Conservation (phyloP, 768 basidiomycete species). For the Tulasnella sp. region DNA sequence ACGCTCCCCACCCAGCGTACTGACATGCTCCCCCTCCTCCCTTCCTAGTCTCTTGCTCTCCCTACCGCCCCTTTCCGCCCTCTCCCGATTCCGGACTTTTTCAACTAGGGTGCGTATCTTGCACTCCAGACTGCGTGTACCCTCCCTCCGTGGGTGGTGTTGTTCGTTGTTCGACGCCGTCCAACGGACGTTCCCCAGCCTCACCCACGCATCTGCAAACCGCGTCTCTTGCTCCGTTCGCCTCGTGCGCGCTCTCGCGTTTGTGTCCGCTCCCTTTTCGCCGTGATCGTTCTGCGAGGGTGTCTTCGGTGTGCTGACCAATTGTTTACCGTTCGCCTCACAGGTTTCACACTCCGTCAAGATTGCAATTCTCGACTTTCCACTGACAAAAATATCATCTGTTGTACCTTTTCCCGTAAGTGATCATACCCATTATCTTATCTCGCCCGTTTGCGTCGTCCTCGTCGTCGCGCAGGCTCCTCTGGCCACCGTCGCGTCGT, state of each 20-base stretch:
- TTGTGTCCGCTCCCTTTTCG: background rate
- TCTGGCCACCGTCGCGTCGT: background rate
- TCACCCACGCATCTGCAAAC: background rate
- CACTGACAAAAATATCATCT: background rate
- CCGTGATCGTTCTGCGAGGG: background rate
- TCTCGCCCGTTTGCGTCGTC: background rate
- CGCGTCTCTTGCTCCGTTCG: background rate
- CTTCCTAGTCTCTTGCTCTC: background rate
- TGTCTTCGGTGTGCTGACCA: background rate
- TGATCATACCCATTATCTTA: background rate
- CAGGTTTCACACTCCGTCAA: background rate
- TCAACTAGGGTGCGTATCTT: background rate
- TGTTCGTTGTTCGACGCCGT: conserved; percentile 7
- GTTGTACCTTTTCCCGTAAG: background rate
- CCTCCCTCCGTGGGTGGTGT: background rate
- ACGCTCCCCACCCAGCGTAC: background rate
- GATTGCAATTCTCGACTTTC: background rate
- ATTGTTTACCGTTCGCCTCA: background rate
- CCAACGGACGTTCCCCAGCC: background rate
- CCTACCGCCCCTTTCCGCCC: background rate
- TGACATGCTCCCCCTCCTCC: background rate
- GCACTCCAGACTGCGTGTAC: background rate
- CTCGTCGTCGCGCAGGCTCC: no score
- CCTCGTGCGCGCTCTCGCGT: background rate
- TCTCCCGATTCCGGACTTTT: background rate